phyloP scores from a whole-genome alignment of 345 rosid genomes.

The Mangifera indica region DNA sequence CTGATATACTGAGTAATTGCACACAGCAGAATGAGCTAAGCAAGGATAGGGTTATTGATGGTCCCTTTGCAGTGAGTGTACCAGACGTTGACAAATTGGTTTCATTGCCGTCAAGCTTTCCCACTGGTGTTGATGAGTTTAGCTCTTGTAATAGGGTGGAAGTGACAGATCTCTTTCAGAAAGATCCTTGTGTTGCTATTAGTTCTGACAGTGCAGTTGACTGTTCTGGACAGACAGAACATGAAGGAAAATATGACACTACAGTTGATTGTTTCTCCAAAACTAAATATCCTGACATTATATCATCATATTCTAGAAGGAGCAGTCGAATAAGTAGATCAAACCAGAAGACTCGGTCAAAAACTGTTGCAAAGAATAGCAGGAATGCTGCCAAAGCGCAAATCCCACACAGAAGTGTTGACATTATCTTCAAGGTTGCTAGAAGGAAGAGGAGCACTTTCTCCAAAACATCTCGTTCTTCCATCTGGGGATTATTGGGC shows the following conservation, averaged over 20 bases:
- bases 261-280: slow-evolving; percentile 42
- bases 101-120: slow-evolving; percentile 20
- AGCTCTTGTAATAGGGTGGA: slow-evolving; percentile 31
- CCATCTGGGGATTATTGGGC: slow-evolving; percentile 65
- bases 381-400: slow-evolving; percentile 39
- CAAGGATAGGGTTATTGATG: slow-evolving; percentile 17
- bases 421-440: slow-evolving; percentile 38
- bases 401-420: slow-evolving; percentile 31
- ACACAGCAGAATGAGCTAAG: slow-evolving; percentile 26
- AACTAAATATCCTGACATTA: slow-evolving; percentile 28
- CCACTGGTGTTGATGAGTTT: slow-evolving; percentile 23
- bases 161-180: slow-evolving; percentile 24
- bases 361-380: slow-evolving; percentile 41
- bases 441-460: slow-evolving; percentile 72
- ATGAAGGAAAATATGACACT: slow-evolving; percentile 40
- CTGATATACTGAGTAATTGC: slow-evolving; percentile 25
- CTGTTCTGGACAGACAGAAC: slow-evolving; percentile 24
- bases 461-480: slow-evolving; percentile 65
- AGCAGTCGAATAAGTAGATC: slow-evolving; percentile 45
- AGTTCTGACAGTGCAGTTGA: slow-evolving; percentile 36
- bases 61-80: slow-evolving; percentile 18
- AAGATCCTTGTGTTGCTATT: slow-evolving; percentile 25
- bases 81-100: slow-evolving; percentile 20
- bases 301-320: slow-evolving; percentile 42
- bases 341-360: slow-evolving; percentile 34